Conservation (phyloP, 257 asterid genomes). For the Schizonepeta tenuifolia region DNA sequence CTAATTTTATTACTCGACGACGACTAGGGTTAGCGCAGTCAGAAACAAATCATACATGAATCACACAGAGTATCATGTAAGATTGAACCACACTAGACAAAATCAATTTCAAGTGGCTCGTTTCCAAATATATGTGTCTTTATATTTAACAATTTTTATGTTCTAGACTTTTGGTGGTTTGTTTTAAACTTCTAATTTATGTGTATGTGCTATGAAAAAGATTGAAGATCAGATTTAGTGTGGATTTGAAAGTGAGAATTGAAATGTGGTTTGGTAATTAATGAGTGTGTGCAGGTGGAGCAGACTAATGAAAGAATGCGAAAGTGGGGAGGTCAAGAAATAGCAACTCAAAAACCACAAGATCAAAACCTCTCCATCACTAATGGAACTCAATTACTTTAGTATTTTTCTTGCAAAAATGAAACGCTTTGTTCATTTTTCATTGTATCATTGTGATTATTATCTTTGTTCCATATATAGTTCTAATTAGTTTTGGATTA, state of each 20-base stretch:
- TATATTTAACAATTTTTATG: too few relatives aligned
- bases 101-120: too few relatives aligned
- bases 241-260: background rate
- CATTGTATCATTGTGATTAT: too few relatives aligned
- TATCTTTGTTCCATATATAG: background rate
- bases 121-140: too few relatives aligned
- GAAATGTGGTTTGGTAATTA: background rate
- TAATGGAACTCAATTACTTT: background rate
- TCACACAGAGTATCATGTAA: too few relatives aligned
- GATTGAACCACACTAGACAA: too few relatives aligned
- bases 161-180: too few relatives aligned
- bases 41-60: too few relatives aligned
- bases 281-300: constrained; percentile 37
- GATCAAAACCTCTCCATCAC: background rate
- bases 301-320: constrained; percentile 43
- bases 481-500: too few relatives aligned
- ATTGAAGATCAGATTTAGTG: background rate
- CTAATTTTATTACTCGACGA: background rate
- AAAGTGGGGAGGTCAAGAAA: constrained; percentile 47
- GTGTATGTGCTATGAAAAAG: background rate
- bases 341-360: background rate
- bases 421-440: background rate
- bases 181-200: too few relatives aligned
- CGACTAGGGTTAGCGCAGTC: too few relatives aligned
- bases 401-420: background rate